These are phyloP conservation scores for Fusarium burgessii DNA, from an alignment of 2,329 filamentous ascomycete genomes.

Conservation along the genomic window DNA sequence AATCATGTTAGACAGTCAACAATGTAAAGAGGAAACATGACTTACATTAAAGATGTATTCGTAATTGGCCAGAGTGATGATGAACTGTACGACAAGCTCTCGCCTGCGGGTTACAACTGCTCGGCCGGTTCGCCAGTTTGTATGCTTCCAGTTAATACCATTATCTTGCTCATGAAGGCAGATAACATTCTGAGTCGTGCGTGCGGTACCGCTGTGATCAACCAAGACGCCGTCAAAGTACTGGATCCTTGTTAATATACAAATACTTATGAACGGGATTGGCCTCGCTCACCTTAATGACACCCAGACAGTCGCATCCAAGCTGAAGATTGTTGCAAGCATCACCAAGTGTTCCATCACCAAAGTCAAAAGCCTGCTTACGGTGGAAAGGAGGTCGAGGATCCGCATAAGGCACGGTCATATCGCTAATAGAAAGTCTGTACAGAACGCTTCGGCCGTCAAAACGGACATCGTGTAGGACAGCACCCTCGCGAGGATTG, in stretches of 20 bases:
- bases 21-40: background rate
- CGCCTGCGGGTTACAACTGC: slow-evolving; percentile 70
- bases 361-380: slow-evolving; percentile 78
- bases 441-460: slow-evolving; percentile 74
- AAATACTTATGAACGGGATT: fast-evolving
- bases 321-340: slow-evolving; percentile 73
- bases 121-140: slow-evolving; percentile 72
- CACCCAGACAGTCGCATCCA: slow-evolving; percentile 76
- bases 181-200: slow-evolving; percentile 66
- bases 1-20: fast-evolving
- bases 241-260: slow-evolving; percentile 1
- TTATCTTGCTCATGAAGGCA: slow-evolving; percentile 79
- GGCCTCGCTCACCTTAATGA: slow-evolving; percentile 57
- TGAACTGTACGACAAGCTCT: slow-evolving; percentile 75
- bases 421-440: slow-evolving; percentile 74
- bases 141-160: slow-evolving; percentile 80
- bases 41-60: slow-evolving; percentile 65
- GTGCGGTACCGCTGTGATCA: slow-evolving; percentile 42
- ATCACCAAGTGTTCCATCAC: slow-evolving; percentile 74
- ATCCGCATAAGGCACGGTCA: slow-evolving; percentile 76
- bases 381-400: slow-evolving; percentile 71
- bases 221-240: slow-evolving; percentile 52
- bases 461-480: slow-evolving; percentile 76
- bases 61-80: slow-evolving; percentile 78
- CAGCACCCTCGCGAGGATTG: slow-evolving; percentile 76